Percentiles rank a stretch among this genome's conserved stretches.
Evolutionary conservation across 108 stramenopile species (phyloP).

Genomic region (Seminavis robusta): DNA sequence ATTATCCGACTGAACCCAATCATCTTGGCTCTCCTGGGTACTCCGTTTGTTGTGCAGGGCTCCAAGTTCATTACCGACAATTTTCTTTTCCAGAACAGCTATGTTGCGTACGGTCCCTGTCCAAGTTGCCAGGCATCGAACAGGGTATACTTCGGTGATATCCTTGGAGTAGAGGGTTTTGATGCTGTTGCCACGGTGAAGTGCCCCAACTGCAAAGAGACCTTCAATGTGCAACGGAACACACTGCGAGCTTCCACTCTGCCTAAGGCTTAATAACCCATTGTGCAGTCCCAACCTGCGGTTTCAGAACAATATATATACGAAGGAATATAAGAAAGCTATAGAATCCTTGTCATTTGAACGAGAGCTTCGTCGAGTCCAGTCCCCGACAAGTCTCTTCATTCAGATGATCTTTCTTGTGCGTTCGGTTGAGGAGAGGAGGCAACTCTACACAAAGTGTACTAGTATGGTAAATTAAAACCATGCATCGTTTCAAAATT

Average conservation of each 20-base stretch:
- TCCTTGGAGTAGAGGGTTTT: slow-evolving; percentile 89
- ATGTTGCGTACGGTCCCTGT: slow-evolving; percentile 91
- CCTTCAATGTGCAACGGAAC: slow-evolving; percentile 76
- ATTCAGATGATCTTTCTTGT: too few species aligned
- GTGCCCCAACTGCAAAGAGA: slow-evolving; percentile 84
- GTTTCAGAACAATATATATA: not conserved
- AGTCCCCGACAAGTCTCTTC: too few species aligned
- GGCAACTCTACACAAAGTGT: too few species aligned
- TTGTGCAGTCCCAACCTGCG: too few species aligned
- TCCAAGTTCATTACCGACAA: slow-evolving; percentile 60
- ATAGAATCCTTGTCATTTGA: not conserved
- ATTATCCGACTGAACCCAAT: slow-evolving; percentile 73
- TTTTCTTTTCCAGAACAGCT: slow-evolving; percentile 70
- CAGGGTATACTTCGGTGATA: slow-evolving; percentile 90
- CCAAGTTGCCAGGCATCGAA: slow-evolving; percentile 83
- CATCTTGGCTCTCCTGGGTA: slow-evolving; percentile 64
- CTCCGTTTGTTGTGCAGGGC: slow-evolving; percentile 66
- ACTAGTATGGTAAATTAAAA: too few species aligned
- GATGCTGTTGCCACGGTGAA: slow-evolving; percentile 67
- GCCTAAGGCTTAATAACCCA: slow-evolving; percentile 42
- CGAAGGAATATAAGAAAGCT: not conserved
- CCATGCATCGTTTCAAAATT: too few species aligned
- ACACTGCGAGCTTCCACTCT: slow-evolving; percentile 85
- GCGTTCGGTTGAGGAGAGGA: too few species aligned
- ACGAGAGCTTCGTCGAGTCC: too few species aligned